Conservation (phyloP, 1,284 basidiomycete genomes). For the Entoloma clypeatum region DNA sequence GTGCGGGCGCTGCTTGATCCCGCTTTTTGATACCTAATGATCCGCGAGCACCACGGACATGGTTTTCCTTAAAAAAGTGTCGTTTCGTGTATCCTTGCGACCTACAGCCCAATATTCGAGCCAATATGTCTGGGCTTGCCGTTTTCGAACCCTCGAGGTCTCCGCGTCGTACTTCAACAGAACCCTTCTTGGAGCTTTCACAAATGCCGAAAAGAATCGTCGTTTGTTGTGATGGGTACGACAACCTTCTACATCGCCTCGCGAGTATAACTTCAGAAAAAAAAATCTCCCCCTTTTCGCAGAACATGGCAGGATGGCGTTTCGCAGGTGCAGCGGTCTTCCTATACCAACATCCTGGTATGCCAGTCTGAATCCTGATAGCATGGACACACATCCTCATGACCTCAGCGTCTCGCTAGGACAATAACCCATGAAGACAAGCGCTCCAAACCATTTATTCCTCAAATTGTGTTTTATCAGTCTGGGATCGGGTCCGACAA, state of each 20-base stretch:
- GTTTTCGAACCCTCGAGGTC: slow-evolving; percentile 25
- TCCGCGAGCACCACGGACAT: no score
- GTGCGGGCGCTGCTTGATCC: no score
- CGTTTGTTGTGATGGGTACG: slow-evolving; percentile 69
- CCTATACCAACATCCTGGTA: slow-evolving; percentile 63
- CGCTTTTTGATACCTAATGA: no score
- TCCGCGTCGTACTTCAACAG: slow-evolving; percentile 20
- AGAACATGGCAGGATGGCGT: slow-evolving; percentile 52
- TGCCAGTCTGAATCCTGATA: slow-evolving; percentile 19
- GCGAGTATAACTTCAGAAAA: neutral
- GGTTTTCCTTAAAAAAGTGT: no score
- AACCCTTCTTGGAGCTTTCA: slow-evolving; percentile 10
- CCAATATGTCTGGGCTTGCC: no score
- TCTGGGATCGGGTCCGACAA: slow-evolving; percentile 61
- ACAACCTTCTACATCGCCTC: slow-evolving; percentile 4
- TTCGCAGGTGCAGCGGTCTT: slow-evolving; percentile 43
- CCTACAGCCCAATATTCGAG: no score
- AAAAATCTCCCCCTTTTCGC: slow-evolving; percentile 8
- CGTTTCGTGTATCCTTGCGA: no score
- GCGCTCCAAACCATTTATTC: slow-evolving; percentile 43
- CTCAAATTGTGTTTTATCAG: slow-evolving; percentile 70
- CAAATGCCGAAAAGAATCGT: slow-evolving; percentile 28
- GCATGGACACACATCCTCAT: neutral
- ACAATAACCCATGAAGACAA: slow-evolving; percentile 55
- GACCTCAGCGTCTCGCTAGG: slow-evolving; percentile 43